phyloP scores from a whole-genome alignment of 225 moss, liverwort and hornwort genomes.

The Bryum argenteum region DNA sequence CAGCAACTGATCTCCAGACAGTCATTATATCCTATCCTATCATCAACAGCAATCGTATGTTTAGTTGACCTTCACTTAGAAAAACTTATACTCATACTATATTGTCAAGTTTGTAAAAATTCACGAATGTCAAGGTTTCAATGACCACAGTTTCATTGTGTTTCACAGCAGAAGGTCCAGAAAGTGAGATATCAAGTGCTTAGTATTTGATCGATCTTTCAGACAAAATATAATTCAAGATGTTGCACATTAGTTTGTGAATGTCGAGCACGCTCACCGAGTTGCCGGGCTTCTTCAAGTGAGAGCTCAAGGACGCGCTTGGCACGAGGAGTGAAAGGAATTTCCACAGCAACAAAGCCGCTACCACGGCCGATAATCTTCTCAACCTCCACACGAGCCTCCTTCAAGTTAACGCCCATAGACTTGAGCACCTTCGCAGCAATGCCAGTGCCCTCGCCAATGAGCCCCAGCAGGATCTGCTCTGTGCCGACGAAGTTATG shows the following conservation, averaged over 20 bases:
- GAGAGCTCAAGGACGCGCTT: conserved; percentile 96
- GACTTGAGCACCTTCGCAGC: conserved; percentile 97
- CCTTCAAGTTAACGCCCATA: conserved; percentile 96
- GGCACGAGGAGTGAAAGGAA: conserved; percentile 94
- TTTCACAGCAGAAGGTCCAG: too few relatives aligned
- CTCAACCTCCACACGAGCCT: conserved; percentile 98
- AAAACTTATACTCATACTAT: too few relatives aligned
- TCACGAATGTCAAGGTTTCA: too few relatives aligned
- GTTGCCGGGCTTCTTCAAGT: conserved; percentile 93
- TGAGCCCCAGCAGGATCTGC: conserved; percentile 89
- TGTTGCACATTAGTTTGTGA: neutral
- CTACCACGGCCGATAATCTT: conserved; percentile 98
- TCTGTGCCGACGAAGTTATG: conserved; percentile 98
- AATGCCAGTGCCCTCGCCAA: conserved; percentile 96
- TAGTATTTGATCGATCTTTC: neutral
- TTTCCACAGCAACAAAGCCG: conserved; percentile 97
- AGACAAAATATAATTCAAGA: too few relatives aligned
- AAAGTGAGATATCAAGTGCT: neutral
- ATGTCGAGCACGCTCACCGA: conserved; percentile 47
- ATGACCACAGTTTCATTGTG: too few relatives aligned
- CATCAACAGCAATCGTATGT: neutral
- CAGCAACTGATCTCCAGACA: neutral
- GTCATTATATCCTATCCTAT: neutral
- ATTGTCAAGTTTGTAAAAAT: too few relatives aligned
- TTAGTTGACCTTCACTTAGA: too few relatives aligned